Base-by-base conservation (phyloP, 176 grass and related monocot genomes). In the Triticum monococcum region DNA sequence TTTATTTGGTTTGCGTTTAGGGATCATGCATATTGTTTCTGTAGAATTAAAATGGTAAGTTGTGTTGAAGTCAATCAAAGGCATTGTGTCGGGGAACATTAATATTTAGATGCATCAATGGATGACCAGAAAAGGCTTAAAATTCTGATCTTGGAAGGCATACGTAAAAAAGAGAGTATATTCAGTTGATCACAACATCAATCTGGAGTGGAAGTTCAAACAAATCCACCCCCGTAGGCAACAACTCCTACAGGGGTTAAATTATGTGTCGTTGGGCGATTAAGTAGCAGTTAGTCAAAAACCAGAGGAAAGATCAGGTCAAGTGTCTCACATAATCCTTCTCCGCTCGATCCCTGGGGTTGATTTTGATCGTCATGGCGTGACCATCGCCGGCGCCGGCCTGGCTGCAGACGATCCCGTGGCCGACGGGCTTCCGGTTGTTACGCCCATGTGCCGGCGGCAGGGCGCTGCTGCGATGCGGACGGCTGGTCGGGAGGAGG, bases 291-390 rank as follows among this genome's bases (percentile, higher is more conserved):
- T 32, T 30, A 37, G 8, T 70, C 11, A 33, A 18, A 37, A 70
- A 71, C 4, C 68, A 71, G 68, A 38, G 18, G 18, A 67, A 67
- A 32, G 31, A 67, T 64, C n/a, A 64, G 61, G 25, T 23, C 5
- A 72, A 72, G 35, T 72, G 68, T 72, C 68, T 72, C 36, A 72
- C 68, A 41, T 72, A 72, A 6, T 40, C 68, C 36, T 40, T 72
- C 68, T 12, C 68, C 36, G 18, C 68, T 23, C 9, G 9, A 71
- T 22, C 68, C 68, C 37, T 4, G 33, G 9, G 33, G 35, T 71
- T 5, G 68, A 40, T 14, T 48, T 48, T 48, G 45, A 13, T 48
- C 45, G 45, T 48, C 45, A 48, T 14, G 45, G 45, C 45, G 45
- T 14, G 12, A 48, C 12, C 12, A 48, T 48, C 45, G 45, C 45